These are phyloP conservation scores for Hortaea werneckii DNA, from an alignment of 2,329 filamentous ascomycete genomes.

Conservation along the genomic window DNA sequence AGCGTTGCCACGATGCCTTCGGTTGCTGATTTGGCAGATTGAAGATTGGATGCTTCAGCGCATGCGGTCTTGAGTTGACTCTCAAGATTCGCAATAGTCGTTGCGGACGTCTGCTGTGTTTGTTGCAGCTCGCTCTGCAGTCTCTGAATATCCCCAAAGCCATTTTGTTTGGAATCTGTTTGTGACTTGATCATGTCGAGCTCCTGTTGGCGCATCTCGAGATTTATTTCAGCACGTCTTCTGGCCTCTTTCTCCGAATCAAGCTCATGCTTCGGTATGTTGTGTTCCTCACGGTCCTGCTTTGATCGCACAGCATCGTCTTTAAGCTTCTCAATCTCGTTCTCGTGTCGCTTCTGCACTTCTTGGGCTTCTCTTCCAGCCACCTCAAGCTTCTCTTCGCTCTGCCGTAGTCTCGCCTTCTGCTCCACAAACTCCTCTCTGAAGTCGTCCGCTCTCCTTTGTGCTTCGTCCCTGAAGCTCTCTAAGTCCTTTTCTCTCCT, in stretches of 20 bases:
- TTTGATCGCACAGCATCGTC: slow-evolving; percentile 12
- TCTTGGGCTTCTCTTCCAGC: slow-evolving; percentile 5
- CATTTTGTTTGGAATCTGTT: slow-evolving; percentile 4
- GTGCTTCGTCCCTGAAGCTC: slow-evolving; percentile 16
- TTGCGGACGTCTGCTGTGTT: slow-evolving; percentile 1
- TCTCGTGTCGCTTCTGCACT: slow-evolving; percentile 6
- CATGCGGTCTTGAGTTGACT: slow-evolving; percentile 10
- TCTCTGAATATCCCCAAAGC: slow-evolving; percentile 8
- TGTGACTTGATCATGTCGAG: slow-evolving; percentile 13
- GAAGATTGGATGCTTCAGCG: slow-evolving; percentile 8
- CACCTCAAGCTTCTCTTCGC: slow-evolving; percentile 8
- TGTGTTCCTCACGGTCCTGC: slow-evolving; percentile 9
- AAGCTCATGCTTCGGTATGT: slow-evolving; percentile 12
- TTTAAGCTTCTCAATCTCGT: slow-evolving; percentile 12
- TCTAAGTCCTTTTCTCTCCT: slow-evolving; percentile 14
- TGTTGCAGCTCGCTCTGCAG: slow-evolving; percentile 13
- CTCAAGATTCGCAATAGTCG: slow-evolving; percentile 13
- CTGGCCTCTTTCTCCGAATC: slow-evolving; percentile 12
- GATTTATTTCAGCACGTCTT: slow-evolving; percentile 13
- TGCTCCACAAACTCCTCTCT: slow-evolving; percentile 12
- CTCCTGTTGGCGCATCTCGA: slow-evolving; percentile 12
- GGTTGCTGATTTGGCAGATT: background rate
- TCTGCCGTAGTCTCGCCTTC: slow-evolving; percentile 9
- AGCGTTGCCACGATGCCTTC: slow-evolving; percentile 8
- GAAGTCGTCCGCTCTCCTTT: slow-evolving; percentile 15